These are phyloP conservation scores for Russula vinacea DNA, from an alignment of 768 basidiomycete genomes.

Conservation along the genomic window DNA sequence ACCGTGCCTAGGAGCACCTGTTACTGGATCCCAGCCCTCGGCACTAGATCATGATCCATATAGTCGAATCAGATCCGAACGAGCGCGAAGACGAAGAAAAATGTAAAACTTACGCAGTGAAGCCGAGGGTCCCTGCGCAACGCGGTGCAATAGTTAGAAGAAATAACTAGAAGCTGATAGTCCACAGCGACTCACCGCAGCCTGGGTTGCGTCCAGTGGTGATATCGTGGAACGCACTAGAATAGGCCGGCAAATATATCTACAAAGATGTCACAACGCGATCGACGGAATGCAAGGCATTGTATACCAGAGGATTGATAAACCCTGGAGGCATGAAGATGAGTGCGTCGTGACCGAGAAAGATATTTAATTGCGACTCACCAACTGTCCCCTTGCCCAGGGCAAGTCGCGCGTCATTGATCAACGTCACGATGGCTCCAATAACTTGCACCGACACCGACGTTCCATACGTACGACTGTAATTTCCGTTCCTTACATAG, in stretches of 20 bases:
- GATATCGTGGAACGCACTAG: slow-evolving; percentile 16
- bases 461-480: slow-evolving; percentile 37
- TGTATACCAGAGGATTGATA: slow-evolving; percentile 12
- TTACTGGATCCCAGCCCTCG: slow-evolving; percentile 23
- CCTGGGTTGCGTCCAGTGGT: slow-evolving; percentile 17
- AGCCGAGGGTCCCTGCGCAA: slow-evolving; percentile 15
- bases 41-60: not conserved
- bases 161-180: not conserved
- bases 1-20: not conserved
- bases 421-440: slow-evolving; percentile 37
- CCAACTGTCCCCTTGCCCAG: slow-evolving; percentile 31
- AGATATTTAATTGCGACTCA: not conserved
- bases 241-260: not conserved
- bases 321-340: slow-evolving; percentile 9
- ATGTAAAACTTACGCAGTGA: slow-evolving; percentile 9
- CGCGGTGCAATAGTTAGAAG: not conserved
- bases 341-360: not conserved
- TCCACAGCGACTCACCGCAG: slow-evolving; percentile 15
- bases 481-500: slow-evolving; percentile 32
- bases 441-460: slow-evolving; percentile 39
- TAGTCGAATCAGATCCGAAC: not conserved
- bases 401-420: slow-evolving; percentile 41
- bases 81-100: not conserved
- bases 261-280: slow-evolving; percentile 2
- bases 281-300: not conserved